Evolutionary conservation across 441 rosid genomes (phyloP).

Genomic region (Daphne laureola): DNA sequence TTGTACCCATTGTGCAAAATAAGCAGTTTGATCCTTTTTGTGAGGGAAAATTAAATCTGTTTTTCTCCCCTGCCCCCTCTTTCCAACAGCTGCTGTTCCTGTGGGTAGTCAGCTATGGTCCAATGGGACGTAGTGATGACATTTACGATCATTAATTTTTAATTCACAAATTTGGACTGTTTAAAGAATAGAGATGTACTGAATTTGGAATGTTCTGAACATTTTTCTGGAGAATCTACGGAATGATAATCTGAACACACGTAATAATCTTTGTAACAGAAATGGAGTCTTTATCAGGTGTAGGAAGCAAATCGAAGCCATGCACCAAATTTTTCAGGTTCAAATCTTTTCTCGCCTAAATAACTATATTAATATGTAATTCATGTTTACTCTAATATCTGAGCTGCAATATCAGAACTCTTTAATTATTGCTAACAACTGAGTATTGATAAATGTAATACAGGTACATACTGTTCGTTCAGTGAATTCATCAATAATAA

Average conservation of each 20-base stretch:
- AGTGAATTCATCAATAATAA: constrained; percentile 28
- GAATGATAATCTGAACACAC: constrained; percentile 42
- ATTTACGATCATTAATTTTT: background rate
- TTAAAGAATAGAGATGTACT: too few relatives aligned
- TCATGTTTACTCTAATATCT: constrained; percentile 23
- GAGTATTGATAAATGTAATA: constrained; percentile 28
- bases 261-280: constrained; percentile 79
- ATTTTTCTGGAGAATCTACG: constrained; percentile 20
- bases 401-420: constrained; percentile 21
- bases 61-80: too few relatives aligned
- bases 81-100: too few relatives aligned
- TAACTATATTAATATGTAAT: constrained; percentile 31
- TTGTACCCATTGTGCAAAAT: too few relatives aligned
- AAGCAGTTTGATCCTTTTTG: too few relatives aligned
- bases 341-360: constrained; percentile 55
- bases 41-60: too few relatives aligned
- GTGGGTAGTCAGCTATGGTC: too few relatives aligned
- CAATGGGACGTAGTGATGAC: too few relatives aligned
- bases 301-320: constrained; percentile 99
- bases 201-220: constrained; percentile 7
- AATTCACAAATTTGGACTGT: too few relatives aligned
- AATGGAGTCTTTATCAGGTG: constrained; percentile 87
- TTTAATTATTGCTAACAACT: constrained; percentile 28
- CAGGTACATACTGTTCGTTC: constrained; percentile 34
- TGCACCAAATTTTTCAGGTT: constrained; percentile 99